Base-by-base conservation (phyloP, 1,139 yeast species). In the Hansenula lynferdii region DNA sequence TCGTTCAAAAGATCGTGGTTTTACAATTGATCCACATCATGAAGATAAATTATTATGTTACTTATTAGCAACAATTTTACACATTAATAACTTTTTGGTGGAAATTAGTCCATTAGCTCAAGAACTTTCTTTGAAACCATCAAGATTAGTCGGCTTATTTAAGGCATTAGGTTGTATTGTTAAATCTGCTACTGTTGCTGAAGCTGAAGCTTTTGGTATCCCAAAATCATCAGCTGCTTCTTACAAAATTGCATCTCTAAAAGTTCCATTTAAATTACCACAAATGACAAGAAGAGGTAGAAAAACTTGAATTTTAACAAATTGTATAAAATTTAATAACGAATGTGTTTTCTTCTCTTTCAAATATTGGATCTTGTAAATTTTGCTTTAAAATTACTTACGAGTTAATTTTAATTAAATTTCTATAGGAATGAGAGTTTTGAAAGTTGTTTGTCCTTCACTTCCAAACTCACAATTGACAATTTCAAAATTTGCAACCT, bases 261-360 rank as follows among this genome's bases (percentile, higher is more conserved):
- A 77, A 59, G 96, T 89, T 28, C 99, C 99, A 28, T 83, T 94
- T 64, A 83, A 80, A 58, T 69, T 87, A 41, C 98, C 98, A 9
- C 92, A 85, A 53, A 72, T 85, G 72, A 75, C 80, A 14, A 79
- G 81, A 69, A 72, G 87, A 58, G 80, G 79, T 20, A 73, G 82
- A 56, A 65, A 62, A 37, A 50, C 56, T 30, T 53, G 17, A 58
- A 38, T 39, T 12, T 29, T 12, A 44, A 42, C 36, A 39, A 35
- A 35, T 16, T 12, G 12, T 21, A 11, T 7, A 3, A 21, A 30
- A 21, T 14, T n/a, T 19, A 14, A 20, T 8, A 14, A 19, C 21
- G 23, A 14, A 14, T 12, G 7, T 26, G 26, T 24, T 12, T n/a
- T 4, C n/a, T 24, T n/a, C n/a, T n/a, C n/a, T n/a, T n/a, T n/a